Conservation (phyloP, 2,329 filamentous ascomycete species). For the Phaeoacremonium minimum region DNA sequence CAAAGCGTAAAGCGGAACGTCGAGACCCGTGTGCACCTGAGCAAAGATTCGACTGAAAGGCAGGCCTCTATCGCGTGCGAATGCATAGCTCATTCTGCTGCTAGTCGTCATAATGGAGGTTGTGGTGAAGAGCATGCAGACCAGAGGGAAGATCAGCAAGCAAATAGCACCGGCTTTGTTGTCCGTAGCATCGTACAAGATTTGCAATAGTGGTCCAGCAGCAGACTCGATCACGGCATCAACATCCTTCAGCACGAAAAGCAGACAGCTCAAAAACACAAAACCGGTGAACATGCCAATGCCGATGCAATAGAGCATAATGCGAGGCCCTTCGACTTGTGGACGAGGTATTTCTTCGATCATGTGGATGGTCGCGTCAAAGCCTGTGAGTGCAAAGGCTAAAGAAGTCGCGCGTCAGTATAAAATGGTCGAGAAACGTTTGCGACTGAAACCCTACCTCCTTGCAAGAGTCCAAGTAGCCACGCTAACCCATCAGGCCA, state of each 20-base stretch:
- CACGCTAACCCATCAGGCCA: conserved; percentile 66
- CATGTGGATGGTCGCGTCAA: conserved; percentile 51
- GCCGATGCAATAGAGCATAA: conserved; percentile 61
- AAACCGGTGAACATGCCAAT: conserved; percentile 61
- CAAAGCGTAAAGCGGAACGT: conserved; percentile 63
- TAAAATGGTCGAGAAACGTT: too few species aligned
- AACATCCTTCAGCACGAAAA: conserved; percentile 60
- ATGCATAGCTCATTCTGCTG: conserved; percentile 63
- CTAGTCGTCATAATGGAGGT: conserved; percentile 63
- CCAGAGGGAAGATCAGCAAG: conserved; percentile 61
- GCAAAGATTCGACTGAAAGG: conserved; percentile 58
- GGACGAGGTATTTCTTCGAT: conserved; percentile 57
- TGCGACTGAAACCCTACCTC: too few species aligned
- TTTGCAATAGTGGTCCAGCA: conserved; percentile 25
- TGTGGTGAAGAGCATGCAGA: conserved; percentile 61
- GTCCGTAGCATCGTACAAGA: conserved; percentile 55
- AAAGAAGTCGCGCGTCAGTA: too few species aligned
- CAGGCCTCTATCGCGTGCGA: conserved; percentile 63
- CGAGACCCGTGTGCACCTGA: conserved; percentile 54
- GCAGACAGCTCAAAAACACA: conserved; percentile 42
- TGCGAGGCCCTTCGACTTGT: conserved; percentile 54
- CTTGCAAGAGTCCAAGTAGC: conserved; percentile 50
- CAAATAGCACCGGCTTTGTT: conserved; percentile 59
- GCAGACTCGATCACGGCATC: conserved; percentile 38
- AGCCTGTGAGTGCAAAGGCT: conserved; percentile 45